Conservation (phyloP, 139 green algal species). For the Astrephomene gubernaculifera region DNA sequence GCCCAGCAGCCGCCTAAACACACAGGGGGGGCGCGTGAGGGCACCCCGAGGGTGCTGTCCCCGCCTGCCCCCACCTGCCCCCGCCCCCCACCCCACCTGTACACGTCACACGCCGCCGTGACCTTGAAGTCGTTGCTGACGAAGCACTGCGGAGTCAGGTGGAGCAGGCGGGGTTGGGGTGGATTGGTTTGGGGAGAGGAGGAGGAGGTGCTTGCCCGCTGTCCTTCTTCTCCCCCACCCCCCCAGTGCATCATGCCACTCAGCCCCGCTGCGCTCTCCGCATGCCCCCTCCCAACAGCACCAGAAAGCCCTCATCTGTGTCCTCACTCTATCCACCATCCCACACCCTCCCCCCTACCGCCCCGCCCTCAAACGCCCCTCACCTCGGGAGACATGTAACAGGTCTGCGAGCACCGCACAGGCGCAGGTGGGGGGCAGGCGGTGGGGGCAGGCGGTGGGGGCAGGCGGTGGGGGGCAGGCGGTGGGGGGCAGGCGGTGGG, state of each 20-base stretch:
- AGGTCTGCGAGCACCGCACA: slow-evolving; percentile 7
- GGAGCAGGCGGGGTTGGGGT: too few species aligned
- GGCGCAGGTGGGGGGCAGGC: background rate
- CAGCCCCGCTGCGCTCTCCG: too few species aligned
- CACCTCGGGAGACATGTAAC: slow-evolving; percentile 38
- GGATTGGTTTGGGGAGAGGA: too few species aligned
- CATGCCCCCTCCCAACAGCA: too few species aligned
- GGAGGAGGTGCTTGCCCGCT: too few species aligned
- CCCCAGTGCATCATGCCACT: too few species aligned
- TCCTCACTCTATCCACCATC: background rate
- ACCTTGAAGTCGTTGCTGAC: slow-evolving; percentile 38
- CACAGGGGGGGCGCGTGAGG: background rate
- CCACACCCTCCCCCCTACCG: background rate
- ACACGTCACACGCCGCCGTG: slow-evolving; percentile 30
- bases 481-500: background rate
- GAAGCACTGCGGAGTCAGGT: slow-evolving; percentile 19
- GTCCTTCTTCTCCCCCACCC: too few species aligned
- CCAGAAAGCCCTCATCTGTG: too few species aligned
- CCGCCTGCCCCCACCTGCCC: background rate
- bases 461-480: background rate
- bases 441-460: background rate
- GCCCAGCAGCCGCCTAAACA: too few species aligned
- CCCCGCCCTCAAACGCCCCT: background rate
- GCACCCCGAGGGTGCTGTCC: background rate
- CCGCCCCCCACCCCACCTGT: slow-evolving; percentile 5